Base-by-base conservation (phyloP, 2,329 filamentous ascomycete species). In the Aspergillus uvarum region DNA sequence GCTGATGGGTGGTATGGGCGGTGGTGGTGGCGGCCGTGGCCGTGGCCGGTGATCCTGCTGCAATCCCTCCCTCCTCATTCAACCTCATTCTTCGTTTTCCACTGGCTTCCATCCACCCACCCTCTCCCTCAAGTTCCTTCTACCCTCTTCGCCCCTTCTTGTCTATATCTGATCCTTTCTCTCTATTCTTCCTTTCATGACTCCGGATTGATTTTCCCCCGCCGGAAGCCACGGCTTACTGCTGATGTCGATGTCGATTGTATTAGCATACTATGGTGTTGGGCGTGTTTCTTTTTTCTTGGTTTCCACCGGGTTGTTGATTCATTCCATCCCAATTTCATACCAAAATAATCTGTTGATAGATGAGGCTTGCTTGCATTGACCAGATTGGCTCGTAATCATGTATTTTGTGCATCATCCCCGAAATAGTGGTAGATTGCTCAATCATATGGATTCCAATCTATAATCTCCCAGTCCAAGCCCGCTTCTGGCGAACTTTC, bases 1-100 rank as follows among this genome's bases (percentile, higher is more conserved):
- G 63, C 71, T 79, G 71, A 79, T 81, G 75, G 77, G 78, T 68
- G 79, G 81, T 3, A 57, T 62, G 58, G 60, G 61, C 5, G 77
- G 72, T 32, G 75, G 66, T 21, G 71, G 70, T 51, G 70, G 72
- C 59, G 72, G 71, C 58, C 68, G 72, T 42, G 72, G 74, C 47
- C 64, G 72, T 57, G 71, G 76, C 60, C 68, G 70, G 58, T 71
- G 65, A 63, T 62, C 44, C 21, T 51, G 16, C 44, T 47, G 44
- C 57, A 47, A 29, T 8, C 26, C 26, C 26, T 22, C 22, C 22
- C 22, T 22, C 22, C 22, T 26, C 8, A 29, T 29, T 10, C 26
- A 29, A 29, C 7, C 58, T 58, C 48, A 53, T 61, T 59, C 61
- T 59, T 51, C 60, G 61, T 57, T 67, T 54, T 38, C 59, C 51